Evolutionary conservation across 768 basidiomycete species (phyloP), one percentile per base, ranked within the genome.

Genomic region (Boletellus sp.): DNA sequence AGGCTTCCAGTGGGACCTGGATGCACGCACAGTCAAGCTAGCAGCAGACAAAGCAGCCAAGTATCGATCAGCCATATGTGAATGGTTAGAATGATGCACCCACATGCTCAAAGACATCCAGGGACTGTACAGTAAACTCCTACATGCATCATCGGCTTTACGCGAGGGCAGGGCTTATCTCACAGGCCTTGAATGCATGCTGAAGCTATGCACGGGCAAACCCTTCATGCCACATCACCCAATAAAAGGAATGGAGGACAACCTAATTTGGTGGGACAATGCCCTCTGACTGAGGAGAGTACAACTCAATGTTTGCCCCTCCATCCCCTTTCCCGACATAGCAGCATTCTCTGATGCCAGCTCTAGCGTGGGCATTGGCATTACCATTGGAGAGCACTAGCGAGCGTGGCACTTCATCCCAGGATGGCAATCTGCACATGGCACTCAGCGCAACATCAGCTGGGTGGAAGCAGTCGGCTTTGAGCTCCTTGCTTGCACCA

Each of bases 1-100:
- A 6, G 69, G 74, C 2, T 73, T 75, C 59, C 16, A 48, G 7
- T 75, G 71, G 74, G 54, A 72, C 33, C 39, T 72, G 2, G 42
- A 13, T 0, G 0, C 13, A 8, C 64, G n/a, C n/a, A n/a, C n/a
- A n/a, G n/a, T n/a, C n/a, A n/a, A n/a, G n/a, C n/a, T n/a, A n/a
- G n/a, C n/a, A 0, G 1, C 32, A 3, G 58, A 55, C 24, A 74
- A 76, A 50, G 17, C 32, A 0, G 6, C 5, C 0, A 62, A 62
- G 11, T 62, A 60, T 22, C 26, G 55, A 0, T 0, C 0, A 0
- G 46, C 56, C 1, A 53, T 67, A 4, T 11, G 17, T 0, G 22
- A 37, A 3, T 61, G 58, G 56, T 0, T 3, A 0, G 4, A 9
- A 0, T 2, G 23, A 0, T 16, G 7, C 1, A 3, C 10, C 0